phyloP scores from a whole-genome alignment of 768 basidiomycete species.

The Boletus reticulatus region DNA sequence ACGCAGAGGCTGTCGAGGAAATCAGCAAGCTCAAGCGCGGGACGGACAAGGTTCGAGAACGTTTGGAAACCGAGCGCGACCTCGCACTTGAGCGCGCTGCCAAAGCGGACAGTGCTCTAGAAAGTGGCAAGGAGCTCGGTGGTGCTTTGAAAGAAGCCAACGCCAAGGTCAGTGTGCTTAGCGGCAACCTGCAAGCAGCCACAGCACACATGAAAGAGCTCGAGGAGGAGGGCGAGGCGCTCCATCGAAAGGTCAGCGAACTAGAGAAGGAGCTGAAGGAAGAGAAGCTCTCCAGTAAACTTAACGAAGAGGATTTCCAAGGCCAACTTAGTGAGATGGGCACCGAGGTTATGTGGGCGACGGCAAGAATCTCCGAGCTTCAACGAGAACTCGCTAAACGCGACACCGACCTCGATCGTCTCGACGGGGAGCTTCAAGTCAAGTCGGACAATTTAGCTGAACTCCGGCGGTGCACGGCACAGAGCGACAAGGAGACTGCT shows the following conservation, averaged over 20 bases:
- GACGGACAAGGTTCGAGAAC: conserved; percentile 42
- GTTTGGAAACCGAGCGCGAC: conserved; percentile 51
- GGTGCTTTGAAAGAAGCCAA: conserved; percentile 66
- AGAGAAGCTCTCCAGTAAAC: conserved; percentile 43
- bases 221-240: conserved; percentile 55
- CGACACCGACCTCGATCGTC: conserved; percentile 25
- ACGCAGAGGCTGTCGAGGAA: conserved; percentile 39
- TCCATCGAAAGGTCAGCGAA: conserved; percentile 51
- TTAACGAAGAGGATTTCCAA: conserved; percentile 40
- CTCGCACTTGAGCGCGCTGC: conserved; percentile 55
- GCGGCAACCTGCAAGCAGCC: conserved; percentile 51
- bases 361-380: conserved; percentile 38
- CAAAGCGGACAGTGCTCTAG: conserved; percentile 64
- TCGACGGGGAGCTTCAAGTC: conserved; percentile 47
- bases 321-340: conserved; percentile 32
- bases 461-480: conserved; percentile 25
- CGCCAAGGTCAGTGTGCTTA: conserved; percentile 51
- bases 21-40: conserved; percentile 43
- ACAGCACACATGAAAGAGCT: conserved; percentile 58
- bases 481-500: conserved; percentile 22
- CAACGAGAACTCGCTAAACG: conserved; percentile 46
- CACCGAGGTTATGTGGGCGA: conserved; percentile 29
- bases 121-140: conserved; percentile 65
- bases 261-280: conserved; percentile 58
- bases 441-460: conserved; percentile 24